Percentiles rank a stretch among this genome's conserved stretches.
phyloP scores from a whole-genome alignment of 352 stramenopile species.

The Globisporangium spinosum region DNA sequence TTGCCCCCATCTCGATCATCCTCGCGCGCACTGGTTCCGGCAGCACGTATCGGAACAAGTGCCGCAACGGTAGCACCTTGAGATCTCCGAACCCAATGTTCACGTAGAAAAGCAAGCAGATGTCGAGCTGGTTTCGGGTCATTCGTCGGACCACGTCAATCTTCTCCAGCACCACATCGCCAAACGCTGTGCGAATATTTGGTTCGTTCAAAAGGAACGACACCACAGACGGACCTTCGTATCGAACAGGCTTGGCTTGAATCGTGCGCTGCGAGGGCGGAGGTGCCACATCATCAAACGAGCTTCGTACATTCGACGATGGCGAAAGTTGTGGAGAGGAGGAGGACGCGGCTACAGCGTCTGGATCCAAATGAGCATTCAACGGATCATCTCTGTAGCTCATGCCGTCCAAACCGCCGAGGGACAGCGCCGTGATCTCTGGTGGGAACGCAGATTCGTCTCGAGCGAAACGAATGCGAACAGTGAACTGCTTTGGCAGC shows the following conservation, averaged over 20 bases:
- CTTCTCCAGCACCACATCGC: conserved; percentile 78
- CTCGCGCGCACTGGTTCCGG: conserved; percentile 56
- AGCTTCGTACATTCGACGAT: conserved; percentile 8
- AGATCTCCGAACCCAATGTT: conserved; percentile 43
- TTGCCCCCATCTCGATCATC: conserved; percentile 67
- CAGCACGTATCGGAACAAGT: conserved; percentile 77
- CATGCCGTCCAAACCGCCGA: conserved; percentile 22
- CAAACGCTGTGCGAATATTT: conserved; percentile 69
- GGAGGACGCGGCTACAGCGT: not conserved
- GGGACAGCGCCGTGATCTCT: conserved; percentile 25
- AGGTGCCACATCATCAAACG: conserved; percentile 11
- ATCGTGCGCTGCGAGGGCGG: conserved; percentile 12
- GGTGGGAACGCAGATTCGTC: conserved; percentile 46
- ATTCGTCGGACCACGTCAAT: conserved; percentile 72
- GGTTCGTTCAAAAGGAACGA: conserved; percentile 63
- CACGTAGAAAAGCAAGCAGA: conserved; percentile 80
- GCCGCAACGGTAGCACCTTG: conserved; percentile 60
- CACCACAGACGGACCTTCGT: conserved; percentile 63
- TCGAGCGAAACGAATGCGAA: conserved; percentile 55
- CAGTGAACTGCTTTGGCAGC: conserved; percentile 60
- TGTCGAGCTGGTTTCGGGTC: conserved; percentile 46
- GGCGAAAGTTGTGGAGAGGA: not conserved
- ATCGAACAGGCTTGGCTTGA: conserved; percentile 51
- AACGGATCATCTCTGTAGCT: conserved; percentile 10
- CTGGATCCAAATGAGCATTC: not conserved